phyloP scores from a whole-genome alignment of 164 flowering plant species.

The Amborella trichopoda region DNA sequence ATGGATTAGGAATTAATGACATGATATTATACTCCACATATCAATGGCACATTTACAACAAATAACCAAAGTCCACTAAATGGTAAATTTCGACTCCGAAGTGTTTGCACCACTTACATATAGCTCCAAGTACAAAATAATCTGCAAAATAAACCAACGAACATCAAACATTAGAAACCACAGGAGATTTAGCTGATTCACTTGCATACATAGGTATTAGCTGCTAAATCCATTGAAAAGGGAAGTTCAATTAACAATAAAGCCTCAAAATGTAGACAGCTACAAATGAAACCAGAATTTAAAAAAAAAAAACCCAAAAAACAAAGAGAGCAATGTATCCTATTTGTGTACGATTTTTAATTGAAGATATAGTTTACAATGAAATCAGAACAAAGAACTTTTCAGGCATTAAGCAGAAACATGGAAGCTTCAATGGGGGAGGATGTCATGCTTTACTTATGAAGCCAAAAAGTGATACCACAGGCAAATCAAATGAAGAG shows the following conservation, averaged over 20 bases:
- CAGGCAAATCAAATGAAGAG: too few relatives aligned
- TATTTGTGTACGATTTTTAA: neutral
- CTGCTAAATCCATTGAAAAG: too few relatives aligned
- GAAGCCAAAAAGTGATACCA: too few relatives aligned
- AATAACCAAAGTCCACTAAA: neutral
- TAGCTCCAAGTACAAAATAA: slow-evolving; percentile 60
- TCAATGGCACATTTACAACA: neutral
- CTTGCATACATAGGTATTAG: too few relatives aligned
- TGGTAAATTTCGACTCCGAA: neutral
- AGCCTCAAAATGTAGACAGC: neutral
- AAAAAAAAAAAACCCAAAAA: neutral
- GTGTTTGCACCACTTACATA: slow-evolving; percentile 51
- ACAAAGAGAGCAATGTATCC: neutral
- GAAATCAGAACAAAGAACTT: too few relatives aligned
- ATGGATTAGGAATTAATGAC: neutral
- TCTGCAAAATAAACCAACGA: slow-evolving; percentile 37
- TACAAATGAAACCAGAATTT: neutral
- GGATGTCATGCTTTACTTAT: too few relatives aligned
- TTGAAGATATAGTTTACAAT: too few relatives aligned
- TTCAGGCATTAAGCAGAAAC: too few relatives aligned
- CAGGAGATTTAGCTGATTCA: neutral
- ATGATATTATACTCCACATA: neutral
- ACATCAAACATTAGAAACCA: slow-evolving; percentile 7
- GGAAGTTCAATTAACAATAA: too few relatives aligned
- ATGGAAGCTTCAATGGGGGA: too few relatives aligned